Evolutionary conservation across 2,329 filamentous ascomycete genomes (phyloP), one percentile per base, ranked within the genome.

Genomic region (Xylariaceae sp.): DNA sequence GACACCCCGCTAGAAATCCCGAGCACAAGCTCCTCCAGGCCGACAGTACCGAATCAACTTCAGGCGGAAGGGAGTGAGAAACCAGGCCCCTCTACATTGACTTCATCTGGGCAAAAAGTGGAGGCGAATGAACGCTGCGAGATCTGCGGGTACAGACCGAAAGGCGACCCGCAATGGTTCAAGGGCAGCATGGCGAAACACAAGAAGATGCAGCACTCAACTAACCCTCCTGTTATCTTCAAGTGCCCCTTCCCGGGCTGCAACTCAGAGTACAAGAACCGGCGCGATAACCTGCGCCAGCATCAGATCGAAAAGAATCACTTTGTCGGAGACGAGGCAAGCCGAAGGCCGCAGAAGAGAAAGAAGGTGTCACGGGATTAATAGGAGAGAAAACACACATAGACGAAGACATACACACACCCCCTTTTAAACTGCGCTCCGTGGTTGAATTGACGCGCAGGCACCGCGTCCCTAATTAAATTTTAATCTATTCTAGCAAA

Each of bases 111-210:
- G 9, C 60, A 61, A 32, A 76, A 77, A 53, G 55, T 72, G 1
- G 77, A 79, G 53, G 74, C 78, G 0, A 66, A 75, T 40, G 72
- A 74, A 43, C 73, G 73, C 57, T 83, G 81, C 61, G 75, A 78
- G 18, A 69, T 81, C 15, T 84, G 81, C 55, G 79, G 76, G 2
- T 83, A 83, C 67, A 73, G 78, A 8, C 81, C 81, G 1, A 81
- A 79, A 57, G 81, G 81, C 3, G 75, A 81, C 42, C 80, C 81
- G n/a, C 74, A 77, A 53, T 83, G 81, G 81, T 83, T 83, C 63
- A 77, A 76, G 37, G 80, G 80, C 5, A 82, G 78, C 64, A 81
- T 84, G 80, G 75, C 79, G 42, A 84, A 83, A 66, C 81, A 84
- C 64, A 81, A 74, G 70, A 81, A 78, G 64, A 70, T 78, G 53